Conservation (phyloP, 148 eudicot genomes). For the Arbutus unedo region DNA sequence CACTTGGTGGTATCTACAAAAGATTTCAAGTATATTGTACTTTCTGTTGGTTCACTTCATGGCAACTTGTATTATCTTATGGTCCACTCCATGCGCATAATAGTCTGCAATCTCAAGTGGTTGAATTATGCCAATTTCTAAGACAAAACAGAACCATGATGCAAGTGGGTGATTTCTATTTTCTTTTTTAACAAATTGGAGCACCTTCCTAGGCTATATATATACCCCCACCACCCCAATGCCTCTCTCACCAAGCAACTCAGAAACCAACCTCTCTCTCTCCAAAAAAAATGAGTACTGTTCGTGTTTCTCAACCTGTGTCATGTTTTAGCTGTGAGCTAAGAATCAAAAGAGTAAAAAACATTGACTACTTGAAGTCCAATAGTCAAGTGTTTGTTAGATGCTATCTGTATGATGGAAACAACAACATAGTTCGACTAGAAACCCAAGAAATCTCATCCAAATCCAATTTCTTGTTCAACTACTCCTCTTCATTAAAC, state of each 20-base stretch:
- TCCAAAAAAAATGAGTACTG: slow-evolving; percentile 15
- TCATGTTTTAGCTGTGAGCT: slow-evolving; percentile 40
- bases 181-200: neutral
- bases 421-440: slow-evolving; percentile 38
- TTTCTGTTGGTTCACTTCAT: neutral
- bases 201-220: slow-evolving; percentile 1
- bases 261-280: neutral
- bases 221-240: neutral
- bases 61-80: neutral
- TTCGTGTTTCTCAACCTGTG: slow-evolving; percentile 10
- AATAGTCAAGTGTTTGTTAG: slow-evolving; percentile 39
- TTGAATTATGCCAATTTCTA: neutral
- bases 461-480: slow-evolving; percentile 33
- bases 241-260: neutral
- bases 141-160: neutral
- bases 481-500: slow-evolving; percentile 45
- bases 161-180: neutral
- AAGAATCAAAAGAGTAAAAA: slow-evolving; percentile 49
- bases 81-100: too few species aligned
- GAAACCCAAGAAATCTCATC: slow-evolving; percentile 43
- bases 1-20: too few species aligned
- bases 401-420: slow-evolving; percentile 46
- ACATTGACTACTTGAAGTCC: slow-evolving; percentile 21
- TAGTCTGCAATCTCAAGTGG: neutral
- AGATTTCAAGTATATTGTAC: neutral